These are phyloP conservation scores for Sporodiniella umbellata DNA, from an alignment of 371 early-diverging fungal species.

Conservation along the genomic window DNA sequence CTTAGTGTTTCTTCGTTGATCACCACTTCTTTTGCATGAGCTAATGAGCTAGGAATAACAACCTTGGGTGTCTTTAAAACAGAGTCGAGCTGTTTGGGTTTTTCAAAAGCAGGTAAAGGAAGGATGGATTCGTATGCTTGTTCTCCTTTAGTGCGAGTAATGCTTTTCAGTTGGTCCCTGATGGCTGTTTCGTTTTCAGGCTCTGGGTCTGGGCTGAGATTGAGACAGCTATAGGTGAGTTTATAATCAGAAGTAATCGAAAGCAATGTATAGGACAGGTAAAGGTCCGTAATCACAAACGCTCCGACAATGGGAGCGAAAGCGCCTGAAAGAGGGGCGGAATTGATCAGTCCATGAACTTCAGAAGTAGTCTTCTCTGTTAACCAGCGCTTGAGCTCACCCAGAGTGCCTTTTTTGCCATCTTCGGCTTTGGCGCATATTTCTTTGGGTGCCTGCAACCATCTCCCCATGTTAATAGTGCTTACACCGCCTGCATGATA, in stretches of 20 bases:
- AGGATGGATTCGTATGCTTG: slow-evolving; percentile 16
- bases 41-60: slow-evolving; percentile 26
- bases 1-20: slow-evolving; percentile 39
- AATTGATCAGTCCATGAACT: slow-evolving; percentile 14
- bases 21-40: slow-evolving; percentile 35
- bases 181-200: slow-evolving; percentile 8
- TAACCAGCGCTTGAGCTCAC: slow-evolving; percentile 14
- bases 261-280: slow-evolving; percentile 39
- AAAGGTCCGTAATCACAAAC: slow-evolving; percentile 29
- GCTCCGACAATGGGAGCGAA: slow-evolving; percentile 34
- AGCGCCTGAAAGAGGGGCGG: slow-evolving; percentile 18
- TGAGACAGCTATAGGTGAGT: slow-evolving; percentile 22
- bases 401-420: slow-evolving; percentile 2
- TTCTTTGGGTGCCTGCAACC: slow-evolving; percentile 21
- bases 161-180: slow-evolving; percentile 17
- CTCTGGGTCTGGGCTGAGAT: slow-evolving; percentile 12
- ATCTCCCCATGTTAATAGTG: slow-evolving; percentile 22
- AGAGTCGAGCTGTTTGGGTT: slow-evolving; percentile 18
- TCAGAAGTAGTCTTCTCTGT: slow-evolving; percentile 17
- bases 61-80: slow-evolving; percentile 28
- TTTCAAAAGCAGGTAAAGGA: slow-evolving; percentile 27
- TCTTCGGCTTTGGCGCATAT: slow-evolving; percentile 7
- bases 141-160: neutral
- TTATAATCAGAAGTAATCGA: slow-evolving; percentile 22
- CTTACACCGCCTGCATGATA: slow-evolving; percentile 40